These are phyloP conservation scores for Magnolia officinalis DNA, from an alignment of 164 flowering plant genomes.

Conservation along the genomic window DNA sequence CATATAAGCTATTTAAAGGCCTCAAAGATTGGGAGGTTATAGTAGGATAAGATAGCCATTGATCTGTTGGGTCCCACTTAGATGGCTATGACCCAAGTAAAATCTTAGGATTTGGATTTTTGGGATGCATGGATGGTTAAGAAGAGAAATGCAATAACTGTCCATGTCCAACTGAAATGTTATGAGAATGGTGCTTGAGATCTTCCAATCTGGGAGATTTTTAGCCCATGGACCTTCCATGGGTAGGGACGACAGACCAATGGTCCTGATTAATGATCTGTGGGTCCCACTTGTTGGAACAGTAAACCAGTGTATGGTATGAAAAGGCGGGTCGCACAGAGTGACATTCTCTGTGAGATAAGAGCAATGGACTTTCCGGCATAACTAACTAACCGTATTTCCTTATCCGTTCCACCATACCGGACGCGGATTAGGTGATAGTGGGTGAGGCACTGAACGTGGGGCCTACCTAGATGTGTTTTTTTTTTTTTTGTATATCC, in stretches of 20 bases:
- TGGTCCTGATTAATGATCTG: neutral
- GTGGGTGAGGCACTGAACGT: too few species aligned
- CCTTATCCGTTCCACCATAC: neutral
- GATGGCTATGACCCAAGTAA: neutral
- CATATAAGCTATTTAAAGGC: neutral
- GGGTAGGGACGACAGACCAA: neutral
- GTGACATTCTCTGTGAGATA: neutral
- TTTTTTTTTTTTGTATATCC: too few species aligned
- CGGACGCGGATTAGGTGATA: too few species aligned
- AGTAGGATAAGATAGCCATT: neutral
- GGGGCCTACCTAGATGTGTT: too few species aligned
- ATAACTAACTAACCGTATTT: slow-evolving; percentile 2
- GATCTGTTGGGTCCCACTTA: neutral
- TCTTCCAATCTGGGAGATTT: neutral
- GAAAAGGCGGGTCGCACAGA: too few species aligned
- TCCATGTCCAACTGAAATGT: neutral
- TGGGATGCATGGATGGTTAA: neutral
- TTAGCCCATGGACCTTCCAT: neutral
- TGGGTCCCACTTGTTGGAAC: neutral
- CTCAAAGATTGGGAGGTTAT: neutral
- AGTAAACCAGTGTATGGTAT: too few species aligned
- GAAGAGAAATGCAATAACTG: neutral
- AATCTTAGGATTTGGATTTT: neutral
- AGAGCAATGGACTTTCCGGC: neutral
- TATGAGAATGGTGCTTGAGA: too few species aligned